Conservation (phyloP, 2,329 filamentous ascomycete genomes). For the Claviceps sp. region DNA sequence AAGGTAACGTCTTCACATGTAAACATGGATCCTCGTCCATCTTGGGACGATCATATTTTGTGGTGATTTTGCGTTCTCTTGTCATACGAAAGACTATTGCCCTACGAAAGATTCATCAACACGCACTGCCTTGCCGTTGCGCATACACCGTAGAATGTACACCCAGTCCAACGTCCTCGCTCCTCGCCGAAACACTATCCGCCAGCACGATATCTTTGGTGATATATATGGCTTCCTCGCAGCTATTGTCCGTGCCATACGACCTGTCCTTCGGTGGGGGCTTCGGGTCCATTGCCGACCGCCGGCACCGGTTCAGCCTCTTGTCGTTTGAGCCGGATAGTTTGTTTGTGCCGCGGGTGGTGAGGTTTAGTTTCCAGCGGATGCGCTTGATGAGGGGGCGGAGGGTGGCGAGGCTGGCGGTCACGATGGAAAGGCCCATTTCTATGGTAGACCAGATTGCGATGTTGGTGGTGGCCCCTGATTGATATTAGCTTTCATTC, state of each 20-base stretch:
- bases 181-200: background rate
- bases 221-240: background rate
- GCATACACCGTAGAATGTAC: background rate
- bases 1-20: too few species aligned
- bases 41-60: too few species aligned
- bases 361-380: conserved; percentile 17
- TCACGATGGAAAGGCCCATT: conserved; percentile 32
- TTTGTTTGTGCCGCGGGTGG: conserved; percentile 1
- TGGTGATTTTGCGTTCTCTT: too few species aligned
- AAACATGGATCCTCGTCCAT: too few species aligned
- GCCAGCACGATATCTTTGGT: background rate
- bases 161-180: background rate
- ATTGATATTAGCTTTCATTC: background rate
- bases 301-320: background rate
- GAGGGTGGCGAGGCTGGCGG: conserved; percentile 32
- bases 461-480: conserved; percentile 26
- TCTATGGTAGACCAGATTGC: conserved; percentile 37
- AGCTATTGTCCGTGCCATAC: background rate
- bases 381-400: conserved; percentile 27
- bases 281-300: background rate
- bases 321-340: background rate
- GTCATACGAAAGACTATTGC: too few species aligned
- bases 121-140: background rate
- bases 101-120: too few species aligned
- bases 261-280: background rate